Percentiles rank a stretch among this genome's conserved stretches.
Conservation (phyloP, 177 flowering plant species). For the Vitis hybrid region DNA sequence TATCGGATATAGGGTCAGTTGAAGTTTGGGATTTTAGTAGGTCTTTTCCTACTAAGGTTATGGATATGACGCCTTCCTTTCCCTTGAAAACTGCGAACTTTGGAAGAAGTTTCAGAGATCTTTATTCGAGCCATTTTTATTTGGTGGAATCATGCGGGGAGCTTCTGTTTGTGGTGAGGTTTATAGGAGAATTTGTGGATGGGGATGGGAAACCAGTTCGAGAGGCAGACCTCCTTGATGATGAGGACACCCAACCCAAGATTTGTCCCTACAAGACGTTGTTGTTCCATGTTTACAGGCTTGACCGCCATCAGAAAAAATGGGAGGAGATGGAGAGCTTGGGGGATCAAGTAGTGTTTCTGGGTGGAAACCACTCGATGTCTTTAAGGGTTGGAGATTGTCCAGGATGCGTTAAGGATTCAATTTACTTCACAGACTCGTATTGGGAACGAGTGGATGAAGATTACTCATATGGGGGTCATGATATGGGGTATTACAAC, state of each 20-base stretch:
- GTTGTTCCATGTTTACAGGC: conserved; percentile 3
- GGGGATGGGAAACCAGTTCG: background rate
- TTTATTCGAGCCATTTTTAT: background rate
- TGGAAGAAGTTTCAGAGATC: background rate
- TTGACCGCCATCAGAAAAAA: background rate
- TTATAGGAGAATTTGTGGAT: conserved; percentile 15
- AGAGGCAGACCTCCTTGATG: conserved; percentile 6
- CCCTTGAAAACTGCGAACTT: background rate
- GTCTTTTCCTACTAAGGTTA: background rate
- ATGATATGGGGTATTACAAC: too few relatives aligned
- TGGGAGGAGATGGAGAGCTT: conserved; percentile 9
- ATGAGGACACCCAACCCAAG: conserved; percentile 1
- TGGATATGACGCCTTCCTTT: background rate
- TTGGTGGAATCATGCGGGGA: conserved; percentile 2
- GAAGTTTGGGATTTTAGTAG: conserved; percentile 9
- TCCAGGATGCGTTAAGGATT: conserved; percentile 1
- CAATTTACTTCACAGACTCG: background rate
- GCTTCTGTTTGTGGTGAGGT: conserved; percentile 5
- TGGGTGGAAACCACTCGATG: background rate
- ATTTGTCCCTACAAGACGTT: background rate
- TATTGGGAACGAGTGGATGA: too few relatives aligned
- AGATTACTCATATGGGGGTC: too few relatives aligned
- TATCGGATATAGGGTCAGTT: background rate
- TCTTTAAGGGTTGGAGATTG: background rate
- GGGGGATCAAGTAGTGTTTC: background rate